Evolutionary conservation across 495 filamentous ascomycete species (phyloP), one percentile per base, ranked within the genome.

Genomic region (Astrocystis sublimbata): DNA sequence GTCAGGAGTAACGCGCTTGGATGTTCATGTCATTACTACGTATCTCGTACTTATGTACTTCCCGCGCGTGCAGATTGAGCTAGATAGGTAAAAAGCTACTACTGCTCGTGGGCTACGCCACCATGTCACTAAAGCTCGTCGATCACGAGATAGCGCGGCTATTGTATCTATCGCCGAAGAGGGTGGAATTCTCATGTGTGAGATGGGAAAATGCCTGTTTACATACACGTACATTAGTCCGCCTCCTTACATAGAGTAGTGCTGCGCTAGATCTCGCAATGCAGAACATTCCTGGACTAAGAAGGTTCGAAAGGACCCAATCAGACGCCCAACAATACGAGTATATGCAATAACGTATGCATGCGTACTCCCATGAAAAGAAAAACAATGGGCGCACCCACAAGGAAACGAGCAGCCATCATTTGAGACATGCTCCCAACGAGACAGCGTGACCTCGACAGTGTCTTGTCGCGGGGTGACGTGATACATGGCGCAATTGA

Each of bases 401-500:
- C 45, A 23, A 30, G 7, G 1, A 45, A 45, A 1, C 42, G 0
- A 45, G 10, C 19, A 10, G 7, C 26, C 15, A 49, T 5, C 0
- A 49, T 17, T 49, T 30, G 46, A 49, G 30, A 49, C 46, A 49
- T n/a, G 13, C 13, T 28, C 9, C 4, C 23, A 4, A 47, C 23
- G 2, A 6, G 7, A 15, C 6, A 8, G 40, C n/a, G 19, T 38
- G 51, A 3, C 50, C 31, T 54, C 8, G 28, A 8, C 26, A 30
- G 41, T 55, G 36, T 41, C 13, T 41, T 56, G 30, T 26, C 19
- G 36, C 52, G 15, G n/a, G 52, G 24, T 56, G 52, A 56, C 36
- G 52, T 40, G 17, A 35, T 40, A 42, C 9, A 38, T n/a, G 38
- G 38, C 45, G 54, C 54, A 57, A n/a, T n/a, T n/a, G 46, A n/a